These are phyloP conservation scores for Penstemon newberryi DNA, from an alignment of 257 asterid species.

Conservation along the genomic window DNA sequence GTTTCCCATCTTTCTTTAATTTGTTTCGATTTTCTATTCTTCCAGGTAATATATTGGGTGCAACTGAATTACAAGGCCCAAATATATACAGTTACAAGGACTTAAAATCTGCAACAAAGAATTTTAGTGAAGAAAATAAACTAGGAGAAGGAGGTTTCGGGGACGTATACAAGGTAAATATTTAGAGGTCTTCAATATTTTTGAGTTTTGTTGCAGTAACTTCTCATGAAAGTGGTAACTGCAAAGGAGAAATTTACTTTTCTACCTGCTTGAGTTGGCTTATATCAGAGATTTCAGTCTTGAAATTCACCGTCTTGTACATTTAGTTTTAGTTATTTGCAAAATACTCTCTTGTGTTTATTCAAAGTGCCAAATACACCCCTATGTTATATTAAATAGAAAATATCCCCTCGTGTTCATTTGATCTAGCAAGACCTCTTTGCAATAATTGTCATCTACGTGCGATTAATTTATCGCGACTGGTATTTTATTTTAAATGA, in stretches of 20 bases:
- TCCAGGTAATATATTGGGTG: constrained; percentile 63
- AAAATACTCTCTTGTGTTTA: no score
- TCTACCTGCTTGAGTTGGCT: background rate
- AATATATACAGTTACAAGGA: constrained; percentile 55
- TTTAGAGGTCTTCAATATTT: background rate
- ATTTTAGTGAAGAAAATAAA: constrained; percentile 65
- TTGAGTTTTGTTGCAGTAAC: background rate
- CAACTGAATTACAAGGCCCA: constrained; percentile 84
- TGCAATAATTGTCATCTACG: no score
- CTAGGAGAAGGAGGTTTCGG: constrained; percentile 90
- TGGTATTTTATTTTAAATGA: no score
- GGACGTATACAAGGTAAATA: constrained; percentile 69
- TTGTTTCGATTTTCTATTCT: background rate
- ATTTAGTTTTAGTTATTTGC: no score
- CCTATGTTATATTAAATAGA: no score
- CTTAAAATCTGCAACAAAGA: constrained; percentile 59
- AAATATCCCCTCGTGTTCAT: no score
- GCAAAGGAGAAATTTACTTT: background rate
- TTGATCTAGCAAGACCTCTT: no score
- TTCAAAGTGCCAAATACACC: no score
- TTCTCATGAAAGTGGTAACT: background rate
- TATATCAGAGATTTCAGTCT: background rate
- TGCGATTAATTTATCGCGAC: no score
- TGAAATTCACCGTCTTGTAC: background rate
- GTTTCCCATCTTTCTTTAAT: background rate